A percentile compares a stretch with the other conserved stretches of the same genome.
Conservation (phyloP, 495 filamentous ascomycete species). For the Penicillium lividum region DNA sequence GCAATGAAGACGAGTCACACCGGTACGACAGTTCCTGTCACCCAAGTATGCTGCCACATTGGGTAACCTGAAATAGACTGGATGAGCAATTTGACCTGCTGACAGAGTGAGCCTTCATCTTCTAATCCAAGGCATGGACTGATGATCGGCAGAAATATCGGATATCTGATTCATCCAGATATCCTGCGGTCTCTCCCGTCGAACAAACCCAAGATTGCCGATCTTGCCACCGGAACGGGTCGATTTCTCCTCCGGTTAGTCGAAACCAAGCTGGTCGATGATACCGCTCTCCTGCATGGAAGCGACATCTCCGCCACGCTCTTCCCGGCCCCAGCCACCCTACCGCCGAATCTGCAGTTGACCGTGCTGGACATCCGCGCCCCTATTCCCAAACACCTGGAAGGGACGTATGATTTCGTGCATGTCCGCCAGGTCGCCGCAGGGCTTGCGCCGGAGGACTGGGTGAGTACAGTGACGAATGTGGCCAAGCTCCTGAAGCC, state of each 20-base stretch:
- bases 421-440: neutral
- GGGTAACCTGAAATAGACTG: too few relatives aligned
- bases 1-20: too few relatives aligned
- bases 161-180: neutral
- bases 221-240: neutral
- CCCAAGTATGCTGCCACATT: too few relatives aligned
- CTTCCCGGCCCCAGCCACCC: neutral
- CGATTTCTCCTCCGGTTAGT: neutral
- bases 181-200: neutral
- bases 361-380: neutral
- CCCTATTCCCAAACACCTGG: neutral
- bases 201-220: neutral
- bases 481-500: neutral
- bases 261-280: neutral
- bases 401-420: neutral
- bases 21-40: too few relatives aligned
- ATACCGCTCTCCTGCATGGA: neutral
- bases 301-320: neutral
- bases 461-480: neutral
- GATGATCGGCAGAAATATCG: neutral
- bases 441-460: neutral
- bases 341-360: neutral
- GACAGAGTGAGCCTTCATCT: too few relatives aligned
- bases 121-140: too few relatives aligned
- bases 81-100: too few relatives aligned